Evolutionary conservation across 345 rosid species (phyloP), one percentile per base, ranked within the genome.

Genomic region (Lepidium aucheri): DNA sequence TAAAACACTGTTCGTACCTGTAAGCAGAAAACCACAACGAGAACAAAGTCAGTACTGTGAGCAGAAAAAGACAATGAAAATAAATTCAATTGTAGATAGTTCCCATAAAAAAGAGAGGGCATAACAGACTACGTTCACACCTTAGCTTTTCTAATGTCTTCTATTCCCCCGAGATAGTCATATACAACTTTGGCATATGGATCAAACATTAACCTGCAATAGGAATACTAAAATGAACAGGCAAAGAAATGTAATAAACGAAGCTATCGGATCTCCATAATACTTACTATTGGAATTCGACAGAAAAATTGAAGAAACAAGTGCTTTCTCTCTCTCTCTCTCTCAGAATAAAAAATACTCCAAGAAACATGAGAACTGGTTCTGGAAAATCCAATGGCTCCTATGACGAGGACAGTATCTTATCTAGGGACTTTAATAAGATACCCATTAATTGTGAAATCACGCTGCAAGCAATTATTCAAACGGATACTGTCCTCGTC

Each of bases 371-470:
- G 50, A 68, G 17, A 32, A 38, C 68, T 67, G 75, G 60, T 41
- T 18, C 8, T 18, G 60, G 33, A 17, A 73, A 40, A 14, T 65
- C 55, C 1, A 41, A 1, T 53, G 52, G 8, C 34, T 53, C 60
- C 24, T 53, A 63, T 52, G 76, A 82, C 55, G 70, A 75, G 67
- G 95, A 72, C 12, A 60, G 11, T 43, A 66, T 11, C 40, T 17
- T 17, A 53, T 13, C 18, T 5, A 49, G 32, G 50, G 35, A 28
- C 7, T 5, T 16, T 24, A 30, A 62, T 52, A 63, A 72, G 61
- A 40, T 28, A 87, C 98, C 95, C 88, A 69, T 92, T 92, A 38
- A 92, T 85, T 26, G 98, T 92, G 72, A 92, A 89, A 77, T 92
- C 98, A 66, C 97, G 80, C 69, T 74, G 86, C 83, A 84, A 51